Evolutionary conservation across 345 rosid species (phyloP).

Genomic region (Syzygium grande): DNA sequence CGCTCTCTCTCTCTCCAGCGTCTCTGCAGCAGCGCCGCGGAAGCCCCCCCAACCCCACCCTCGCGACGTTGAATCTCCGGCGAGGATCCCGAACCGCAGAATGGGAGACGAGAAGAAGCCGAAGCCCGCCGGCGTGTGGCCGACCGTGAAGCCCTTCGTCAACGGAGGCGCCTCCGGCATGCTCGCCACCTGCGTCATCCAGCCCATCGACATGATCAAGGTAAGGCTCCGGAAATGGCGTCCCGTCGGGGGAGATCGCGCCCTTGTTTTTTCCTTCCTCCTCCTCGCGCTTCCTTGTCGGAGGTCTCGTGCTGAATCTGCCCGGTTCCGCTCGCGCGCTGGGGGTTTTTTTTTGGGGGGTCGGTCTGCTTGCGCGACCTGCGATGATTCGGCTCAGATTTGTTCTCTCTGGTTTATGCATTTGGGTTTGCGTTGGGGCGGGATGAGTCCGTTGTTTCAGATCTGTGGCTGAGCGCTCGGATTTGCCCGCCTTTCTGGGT

Average conservation of each 20-base stretch:
- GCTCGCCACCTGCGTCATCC: constrained; percentile 98
- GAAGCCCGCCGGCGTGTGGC: constrained; percentile 55
- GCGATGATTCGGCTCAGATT: not conserved
- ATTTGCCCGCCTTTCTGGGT: not conserved
- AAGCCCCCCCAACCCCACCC: not conserved
- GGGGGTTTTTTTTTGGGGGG: not conserved
- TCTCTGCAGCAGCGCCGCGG: not conserved
- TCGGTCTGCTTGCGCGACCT: not conserved
- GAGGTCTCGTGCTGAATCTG: not conserved
- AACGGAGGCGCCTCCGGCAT: constrained; percentile 97
- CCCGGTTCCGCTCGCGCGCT: not conserved
- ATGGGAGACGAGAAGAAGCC: constrained; percentile 76
- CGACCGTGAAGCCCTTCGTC: constrained; percentile 78
- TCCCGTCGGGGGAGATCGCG: not conserved
- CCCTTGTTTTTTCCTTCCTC: not conserved
- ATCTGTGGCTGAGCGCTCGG: constrained; percentile 21
- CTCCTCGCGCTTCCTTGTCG: not conserved
- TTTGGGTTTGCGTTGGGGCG: not conserved
- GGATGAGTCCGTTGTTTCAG: constrained; percentile 9
- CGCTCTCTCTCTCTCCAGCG: too few relatives aligned
- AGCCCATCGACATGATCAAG: constrained; percentile 98
- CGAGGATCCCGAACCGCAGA: not conserved
- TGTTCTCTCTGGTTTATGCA: not conserved
- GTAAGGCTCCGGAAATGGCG: constrained; percentile 12
- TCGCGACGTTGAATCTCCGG: not conserved